Percentiles rank a stretch among this genome's conserved stretches.
Evolutionary conservation across 2,329 filamentous ascomycete species (phyloP).

Genomic region (Cercospora sojina): DNA sequence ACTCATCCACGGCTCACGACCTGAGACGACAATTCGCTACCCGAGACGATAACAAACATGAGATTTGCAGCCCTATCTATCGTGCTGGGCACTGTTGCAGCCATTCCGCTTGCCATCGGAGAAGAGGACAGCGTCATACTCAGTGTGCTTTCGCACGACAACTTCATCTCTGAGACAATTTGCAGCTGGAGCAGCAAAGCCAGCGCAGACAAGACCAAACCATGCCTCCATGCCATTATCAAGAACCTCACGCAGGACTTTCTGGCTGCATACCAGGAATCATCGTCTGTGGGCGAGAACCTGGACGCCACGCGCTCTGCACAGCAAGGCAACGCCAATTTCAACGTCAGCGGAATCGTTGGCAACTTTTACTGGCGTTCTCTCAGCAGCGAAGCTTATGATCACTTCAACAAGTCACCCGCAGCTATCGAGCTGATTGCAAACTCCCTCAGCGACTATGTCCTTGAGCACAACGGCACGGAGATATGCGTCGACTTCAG

Average conservation of each 20-base stretch:
- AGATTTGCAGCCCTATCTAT: neutral
- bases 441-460: neutral
- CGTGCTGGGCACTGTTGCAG: neutral
- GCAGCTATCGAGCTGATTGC: neutral
- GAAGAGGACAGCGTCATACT: neutral
- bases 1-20: neutral
- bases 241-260: slow-evolving; percentile 1
- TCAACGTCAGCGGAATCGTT: neutral
- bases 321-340: neutral
- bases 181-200: neutral
- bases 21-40: no score
- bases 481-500: slow-evolving; percentile 3
- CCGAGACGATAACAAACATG: neutral
- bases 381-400: neutral
- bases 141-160: slow-evolving; percentile 2
- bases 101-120: neutral
- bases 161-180: neutral
- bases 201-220: neutral
- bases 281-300: neutral
- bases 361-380: slow-evolving; percentile 3
- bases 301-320: neutral
- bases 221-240: neutral
- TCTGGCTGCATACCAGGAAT: neutral
- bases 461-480: neutral
- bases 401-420: neutral